Conservation (phyloP, 164 flowering plant genomes). For the Vitis riparia region DNA sequence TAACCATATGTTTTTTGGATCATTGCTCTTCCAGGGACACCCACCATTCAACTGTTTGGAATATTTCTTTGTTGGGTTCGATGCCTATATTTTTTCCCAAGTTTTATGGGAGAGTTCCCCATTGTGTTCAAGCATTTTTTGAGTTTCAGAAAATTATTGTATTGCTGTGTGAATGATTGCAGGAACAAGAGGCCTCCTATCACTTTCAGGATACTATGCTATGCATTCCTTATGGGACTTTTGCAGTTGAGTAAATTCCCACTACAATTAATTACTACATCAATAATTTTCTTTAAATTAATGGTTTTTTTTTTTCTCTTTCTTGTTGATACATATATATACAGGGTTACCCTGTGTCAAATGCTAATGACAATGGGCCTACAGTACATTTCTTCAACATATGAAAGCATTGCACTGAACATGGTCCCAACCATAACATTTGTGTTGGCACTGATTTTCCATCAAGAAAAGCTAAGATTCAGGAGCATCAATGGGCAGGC, state of each 20-base stretch:
- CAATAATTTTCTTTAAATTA: no score
- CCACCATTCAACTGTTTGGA: no score
- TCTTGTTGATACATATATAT: background rate
- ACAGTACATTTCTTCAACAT: constrained; percentile 12
- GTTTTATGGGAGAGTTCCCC: no score
- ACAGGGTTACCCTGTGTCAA: constrained; percentile 15
- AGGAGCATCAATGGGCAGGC: constrained; percentile 21
- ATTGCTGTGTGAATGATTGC: no score
- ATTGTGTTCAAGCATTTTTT: no score
- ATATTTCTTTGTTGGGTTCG: no score
- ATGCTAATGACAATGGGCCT: constrained; percentile 13
- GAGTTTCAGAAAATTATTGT: no score
- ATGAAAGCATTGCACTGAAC: constrained; percentile 19
- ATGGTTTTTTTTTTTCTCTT: background rate
- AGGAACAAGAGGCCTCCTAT: constrained; percentile 10
- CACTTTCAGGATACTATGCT: constrained; percentile 15
- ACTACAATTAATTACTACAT: no score
- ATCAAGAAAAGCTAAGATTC: constrained; percentile 15
- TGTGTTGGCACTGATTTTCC: constrained; percentile 15
- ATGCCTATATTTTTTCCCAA: no score
- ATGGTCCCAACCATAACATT: constrained; percentile 10
- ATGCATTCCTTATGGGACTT: constrained; percentile 20
- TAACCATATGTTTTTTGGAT: no score
- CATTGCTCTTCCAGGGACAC: no score
- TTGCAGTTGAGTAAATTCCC: constrained; percentile 6